These are phyloP conservation scores for Diaporthe citri DNA, from an alignment of 2,329 filamentous ascomycete genomes.

Conservation along the genomic window DNA sequence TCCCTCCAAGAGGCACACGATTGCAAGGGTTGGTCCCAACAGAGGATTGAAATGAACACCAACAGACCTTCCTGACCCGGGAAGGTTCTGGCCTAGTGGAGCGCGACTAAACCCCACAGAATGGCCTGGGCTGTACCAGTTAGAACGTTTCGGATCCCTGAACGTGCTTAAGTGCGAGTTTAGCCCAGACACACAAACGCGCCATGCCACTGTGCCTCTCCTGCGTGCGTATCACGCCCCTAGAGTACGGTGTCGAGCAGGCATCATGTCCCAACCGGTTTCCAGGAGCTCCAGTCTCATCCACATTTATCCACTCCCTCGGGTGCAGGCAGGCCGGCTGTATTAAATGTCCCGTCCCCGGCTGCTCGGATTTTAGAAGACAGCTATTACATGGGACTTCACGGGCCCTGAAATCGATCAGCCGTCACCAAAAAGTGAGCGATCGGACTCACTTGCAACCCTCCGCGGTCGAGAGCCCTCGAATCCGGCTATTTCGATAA, in stretches of 20 bases:
- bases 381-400: not conserved
- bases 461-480: not conserved
- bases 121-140: slow-evolving; percentile 23
- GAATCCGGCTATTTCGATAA: not conserved
- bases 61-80: slow-evolving; percentile 26
- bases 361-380: not conserved
- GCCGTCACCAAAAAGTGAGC: not conserved
- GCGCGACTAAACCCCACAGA: slow-evolving; percentile 17
- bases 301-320: slow-evolving; percentile 18
- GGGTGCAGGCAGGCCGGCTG: slow-evolving; percentile 4
- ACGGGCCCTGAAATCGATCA: not conserved
- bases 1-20: slow-evolving; percentile 1
- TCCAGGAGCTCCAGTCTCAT: not conserved
- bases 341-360: slow-evolving; percentile 23
- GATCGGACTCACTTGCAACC: not conserved
- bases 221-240: slow-evolving; percentile 7
- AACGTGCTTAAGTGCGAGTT: slow-evolving; percentile 21
- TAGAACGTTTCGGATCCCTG: slow-evolving; percentile 30
- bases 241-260: slow-evolving; percentile 1
- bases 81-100: slow-evolving; percentile 18
- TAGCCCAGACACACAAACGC: slow-evolving; percentile 16
- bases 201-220: slow-evolving; percentile 20
- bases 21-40: slow-evolving; percentile 5
- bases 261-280: slow-evolving; percentile 26
- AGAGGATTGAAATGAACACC: slow-evolving; percentile 22